Base-by-base conservation (phyloP, 1,284 basidiomycete species). In the Ustilago hordei region DNA sequence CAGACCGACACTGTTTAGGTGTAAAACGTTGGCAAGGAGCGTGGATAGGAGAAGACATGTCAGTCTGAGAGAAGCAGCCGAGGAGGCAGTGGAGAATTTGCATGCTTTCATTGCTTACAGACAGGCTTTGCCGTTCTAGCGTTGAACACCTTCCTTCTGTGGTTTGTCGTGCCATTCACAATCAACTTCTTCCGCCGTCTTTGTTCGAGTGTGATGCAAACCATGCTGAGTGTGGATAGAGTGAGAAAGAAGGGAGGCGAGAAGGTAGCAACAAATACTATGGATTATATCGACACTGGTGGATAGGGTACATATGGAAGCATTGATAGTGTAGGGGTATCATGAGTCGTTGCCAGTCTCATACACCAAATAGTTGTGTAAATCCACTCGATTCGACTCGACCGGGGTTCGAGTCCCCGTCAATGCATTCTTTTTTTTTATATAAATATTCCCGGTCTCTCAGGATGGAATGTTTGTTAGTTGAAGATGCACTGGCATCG, bases 31-130 rank as follows among this genome's bases (percentile, higher is more conserved):
- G 23, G 74, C 50, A 8, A 67, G 41, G n/a, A 34, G 28, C 47
- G 77, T 91, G 88, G 86, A 90, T 75, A 85, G 86, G 73, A 79
- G 89, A 39, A 89, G 88, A 75, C 78, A 87, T 54, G 84, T 86
- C 2, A 85, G 86, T 48, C 76, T 89, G 39, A 66, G 89, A 17
- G 84, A 72, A 0, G 77, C 85, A 17, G 88, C 87, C 0, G 89
- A 90, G 55, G 89, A 89, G 75, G 88, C 87, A 13, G 85, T 87
- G 53, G 92, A 95, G 81, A 98, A 98, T 87, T 86, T 98, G 81
- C 88, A 90, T 12, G 95, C 91, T n/a, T 98, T 98, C 82, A 90
- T 97, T 75, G 89, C 92, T 87, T 98, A 98, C 86, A 87, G 95
- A 17, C 71, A 79, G 50, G 39, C 54, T 5, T 58, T 81, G 43